Base-by-base conservation (phyloP, 371 early-diverging fungal genomes). In the Mortierella sp. region DNA sequence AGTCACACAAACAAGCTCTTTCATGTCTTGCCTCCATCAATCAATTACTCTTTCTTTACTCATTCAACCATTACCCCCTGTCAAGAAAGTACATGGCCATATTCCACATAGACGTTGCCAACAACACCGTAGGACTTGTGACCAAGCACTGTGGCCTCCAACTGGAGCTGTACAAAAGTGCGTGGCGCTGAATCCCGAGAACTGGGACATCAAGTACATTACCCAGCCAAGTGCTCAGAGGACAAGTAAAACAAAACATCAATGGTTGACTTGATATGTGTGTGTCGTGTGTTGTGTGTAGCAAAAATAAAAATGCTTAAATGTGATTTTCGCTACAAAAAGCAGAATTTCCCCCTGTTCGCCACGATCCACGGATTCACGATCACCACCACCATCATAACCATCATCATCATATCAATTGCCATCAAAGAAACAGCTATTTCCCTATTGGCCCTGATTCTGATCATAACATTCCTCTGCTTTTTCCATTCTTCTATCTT, bases 201-300 rank as follows among this genome's bases (percentile, higher is more conserved):
- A 90, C 63, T 95, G 96, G 96, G 91, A 92, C 73, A 85, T 90
- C 29, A 90, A 88, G 58, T 96, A 95, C 83, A 80, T 89, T 26
- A 90, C 91, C 63, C 91, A 94, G 94, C 94, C 39, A 92, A 91
- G 77, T 96, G 96, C 74, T 92, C 95, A 0, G 95, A 96, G 85
- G 92, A 94, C 83, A 92, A 93, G 94, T 93, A 89, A n/a, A n/a
- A n/a, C n/a, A n/a, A n/a, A n/a, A n/a, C n/a, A n/a, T n/a, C n/a
- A n/a, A 9, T 66, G 24, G 53, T 55, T 55, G 7, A 39, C 14
- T 55, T 19, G n/a, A n/a, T n/a, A 6, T 47, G 10, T 40, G 45
- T 66, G 48, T n/a, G n/a, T n/a, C n/a, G n/a, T n/a, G n/a, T n/a
- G n/a, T n/a, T n/a, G n/a, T n/a, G n/a, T n/a, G n/a, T n/a, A n/a